Percentiles rank a stretch among this genome's conserved stretches.
These are phyloP conservation scores for Neurospora tetraspora DNA, from an alignment of 495 filamentous ascomycete species.

Conservation along the genomic window DNA sequence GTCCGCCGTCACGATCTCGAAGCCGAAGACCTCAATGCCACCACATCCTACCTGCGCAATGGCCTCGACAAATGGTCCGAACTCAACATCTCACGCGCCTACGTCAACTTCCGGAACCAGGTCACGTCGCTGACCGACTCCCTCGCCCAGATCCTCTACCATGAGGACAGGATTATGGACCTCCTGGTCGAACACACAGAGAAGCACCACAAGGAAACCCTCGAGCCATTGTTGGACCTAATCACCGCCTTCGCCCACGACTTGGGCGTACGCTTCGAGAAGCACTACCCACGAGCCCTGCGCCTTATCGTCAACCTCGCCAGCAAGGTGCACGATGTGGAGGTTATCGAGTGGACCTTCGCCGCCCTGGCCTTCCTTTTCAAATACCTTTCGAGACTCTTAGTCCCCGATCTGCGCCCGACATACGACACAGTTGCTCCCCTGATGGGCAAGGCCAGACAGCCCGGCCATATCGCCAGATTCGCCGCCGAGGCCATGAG, in stretches of 20 bases:
- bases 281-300: constrained; percentile 65
- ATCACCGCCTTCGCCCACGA: constrained; percentile 88
- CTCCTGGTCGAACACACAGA: constrained; percentile 69
- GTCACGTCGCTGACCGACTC: constrained; percentile 73
- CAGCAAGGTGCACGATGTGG: constrained; percentile 43
- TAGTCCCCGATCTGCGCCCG: constrained; percentile 77
- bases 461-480: constrained; percentile 72
- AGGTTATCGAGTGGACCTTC: constrained; percentile 94
- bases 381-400: constrained; percentile 82
- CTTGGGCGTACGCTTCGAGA: constrained; percentile 78
- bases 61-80: constrained; percentile 83
- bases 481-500: constrained; percentile 94
- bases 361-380: constrained; percentile 89
- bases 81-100: constrained; percentile 74
- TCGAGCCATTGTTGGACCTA: constrained; percentile 79
- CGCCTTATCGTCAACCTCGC: constrained; percentile 50
- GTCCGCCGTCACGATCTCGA: constrained; percentile 75
- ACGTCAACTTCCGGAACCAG: constrained; percentile 61
- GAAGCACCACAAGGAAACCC: constrained; percentile 57
- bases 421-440: constrained; percentile 75
- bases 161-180: constrained; percentile 74
- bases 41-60: constrained; percentile 70
- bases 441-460: constrained; percentile 71
- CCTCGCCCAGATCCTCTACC: constrained; percentile 81
- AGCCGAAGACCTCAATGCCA: constrained; percentile 55